Base-by-base conservation (phyloP, 2,329 filamentous ascomycete species). In the Colletotrichum brevisporum region DNA sequence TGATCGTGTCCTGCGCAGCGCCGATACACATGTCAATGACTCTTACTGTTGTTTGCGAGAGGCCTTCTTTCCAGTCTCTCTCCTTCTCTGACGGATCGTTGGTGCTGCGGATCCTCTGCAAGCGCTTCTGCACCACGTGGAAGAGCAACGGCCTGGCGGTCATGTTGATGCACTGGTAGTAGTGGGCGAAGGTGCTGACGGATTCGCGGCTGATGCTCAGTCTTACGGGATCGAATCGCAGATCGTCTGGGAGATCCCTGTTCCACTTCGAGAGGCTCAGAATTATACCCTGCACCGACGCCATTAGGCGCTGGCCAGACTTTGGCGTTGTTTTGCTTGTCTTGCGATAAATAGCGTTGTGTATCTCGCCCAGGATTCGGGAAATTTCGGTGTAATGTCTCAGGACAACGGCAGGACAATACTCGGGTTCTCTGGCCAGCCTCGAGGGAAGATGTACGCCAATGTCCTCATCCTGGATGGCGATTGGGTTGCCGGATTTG, bases 281-380 rank as follows among this genome's bases (percentile, higher is more conserved):
- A 48, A 86, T 81, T 71, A 88, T 88, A 64, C 77, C 81, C 58
- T 86, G 83, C 1, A 88, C 85, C 0, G 85, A 84, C 1, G 79
- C 79, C 70, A 88, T 79, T 4, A 88, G 76, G 16, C 79, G 83
- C 15, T 81, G 80, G 0, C 84, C 84, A 0, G 84, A 84, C 61
- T 82, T 83, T 21, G 78, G 79, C 1, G 72, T 74, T 3, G 73
- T 72, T 27, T 72, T 69, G 54, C 73, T 65, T 10, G 81, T 81
- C 62, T 82, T 83, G 50, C 85, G 81, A 72, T 88, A 88, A 18
- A 88, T 85, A 50, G 80, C 80, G 73, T 72, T 73, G 45, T 3
- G 62, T 3, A 69, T 69, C 26, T 67, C 62, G 21, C 77, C 77
- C 36, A 78, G 78, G 1, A 78, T 78, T 1, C 73, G 73, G 0